Conservation (phyloP, 495 filamentous ascomycete genomes). For the Ramalina peruviana region DNA sequence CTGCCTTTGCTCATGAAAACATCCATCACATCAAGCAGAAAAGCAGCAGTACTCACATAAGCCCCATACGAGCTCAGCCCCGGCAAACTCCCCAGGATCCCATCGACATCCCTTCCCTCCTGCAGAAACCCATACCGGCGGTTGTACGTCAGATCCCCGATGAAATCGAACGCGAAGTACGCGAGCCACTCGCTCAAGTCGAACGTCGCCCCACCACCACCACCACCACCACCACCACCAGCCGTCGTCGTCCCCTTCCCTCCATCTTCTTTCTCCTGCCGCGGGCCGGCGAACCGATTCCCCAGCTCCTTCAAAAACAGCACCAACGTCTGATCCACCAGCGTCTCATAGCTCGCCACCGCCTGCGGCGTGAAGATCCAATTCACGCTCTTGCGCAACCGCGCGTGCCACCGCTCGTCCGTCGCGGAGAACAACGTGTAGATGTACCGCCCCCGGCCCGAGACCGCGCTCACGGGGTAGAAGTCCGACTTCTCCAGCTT, state of each 20-base stretch:
- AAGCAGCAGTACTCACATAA: conserved; percentile 15
- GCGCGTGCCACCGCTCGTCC: conserved; percentile 59
- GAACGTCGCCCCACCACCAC: conserved; percentile 23
- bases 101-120: conserved; percentile 42
- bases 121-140: conserved; percentile 50
- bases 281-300: conserved; percentile 33
- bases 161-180: conserved; percentile 67
- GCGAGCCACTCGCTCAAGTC: conserved; percentile 63
- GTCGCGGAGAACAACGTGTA: conserved; percentile 66
- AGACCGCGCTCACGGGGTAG: conserved; percentile 52
- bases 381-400: conserved; percentile 55
- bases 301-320: conserved; percentile 51
- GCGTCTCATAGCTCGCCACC: conserved; percentile 58
- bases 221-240: too few relatives aligned
- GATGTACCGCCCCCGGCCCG: conserved; percentile 47
- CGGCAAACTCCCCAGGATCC: conserved; percentile 28
- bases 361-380: conserved; percentile 61
- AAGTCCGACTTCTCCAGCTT: conserved; percentile 60
- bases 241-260: conserved; percentile 15
- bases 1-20: too few relatives aligned
- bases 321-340: conserved; percentile 52
- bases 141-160: conserved; percentile 50
- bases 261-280: conserved; percentile 10
- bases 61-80: conserved; percentile 33
- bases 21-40: too few relatives aligned